Evolutionary conservation across 495 filamentous ascomycete genomes (phyloP).

Genomic region (Aspergillus steynii): DNA sequence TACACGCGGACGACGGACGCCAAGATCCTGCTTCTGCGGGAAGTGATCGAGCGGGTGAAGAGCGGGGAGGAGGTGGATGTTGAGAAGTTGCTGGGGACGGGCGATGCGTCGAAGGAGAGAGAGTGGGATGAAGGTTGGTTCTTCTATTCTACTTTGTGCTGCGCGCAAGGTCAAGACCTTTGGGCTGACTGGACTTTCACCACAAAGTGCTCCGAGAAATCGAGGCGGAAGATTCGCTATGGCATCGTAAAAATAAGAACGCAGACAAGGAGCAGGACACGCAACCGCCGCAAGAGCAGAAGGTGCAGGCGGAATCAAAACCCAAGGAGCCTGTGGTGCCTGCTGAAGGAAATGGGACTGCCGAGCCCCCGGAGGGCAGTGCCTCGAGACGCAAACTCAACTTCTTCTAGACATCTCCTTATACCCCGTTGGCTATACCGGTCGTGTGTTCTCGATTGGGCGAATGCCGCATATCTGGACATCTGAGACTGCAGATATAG

Average conservation of each 20-base stretch:
- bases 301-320: constrained; percentile 7
- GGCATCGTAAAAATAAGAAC: constrained; percentile 42
- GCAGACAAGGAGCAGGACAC: constrained; percentile 10
- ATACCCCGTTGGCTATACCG: background rate
- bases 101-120: constrained; percentile 69
- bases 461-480: background rate
- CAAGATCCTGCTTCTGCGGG: constrained; percentile 72
- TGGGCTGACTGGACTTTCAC: constrained; percentile 14
- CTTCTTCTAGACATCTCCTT: constrained; percentile 31
- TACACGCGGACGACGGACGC: constrained; percentile 76
- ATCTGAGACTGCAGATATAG: background rate
- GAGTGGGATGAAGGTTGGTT: constrained; percentile 86
- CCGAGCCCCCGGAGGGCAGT: constrained; percentile 18
- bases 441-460: background rate
- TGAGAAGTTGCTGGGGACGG: constrained; percentile 76
- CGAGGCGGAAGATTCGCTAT: constrained; percentile 70
- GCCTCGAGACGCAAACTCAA: constrained; percentile 30
- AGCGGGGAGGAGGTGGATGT: constrained; percentile 90
- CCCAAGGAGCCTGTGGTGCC: constrained; percentile 22
- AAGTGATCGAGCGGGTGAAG: constrained; percentile 81
- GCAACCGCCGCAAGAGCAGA: constrained; percentile 13
- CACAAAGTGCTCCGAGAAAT: constrained; percentile 72
- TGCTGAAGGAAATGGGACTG: constrained; percentile 13
- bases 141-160: constrained; percentile 5
- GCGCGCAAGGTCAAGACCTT: constrained; percentile 6